Base-by-base conservation (phyloP, 306 rosid genomes). In the Gastrolobium villosum region DNA sequence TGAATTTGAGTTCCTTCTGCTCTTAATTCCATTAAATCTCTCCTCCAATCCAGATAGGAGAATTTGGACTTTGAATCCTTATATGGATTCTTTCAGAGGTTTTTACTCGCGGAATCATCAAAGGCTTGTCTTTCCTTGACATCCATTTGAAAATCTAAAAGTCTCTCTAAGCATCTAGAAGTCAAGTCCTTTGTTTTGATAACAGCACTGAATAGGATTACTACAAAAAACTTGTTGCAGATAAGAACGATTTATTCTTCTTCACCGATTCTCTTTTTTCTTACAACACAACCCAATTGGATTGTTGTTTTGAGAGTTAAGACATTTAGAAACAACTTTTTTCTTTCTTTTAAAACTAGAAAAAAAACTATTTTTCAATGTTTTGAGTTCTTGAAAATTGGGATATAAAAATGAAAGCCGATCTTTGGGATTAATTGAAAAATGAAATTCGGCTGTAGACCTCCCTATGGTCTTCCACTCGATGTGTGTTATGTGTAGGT, bases 101-200 rank as follows among this genome's bases (percentile, higher is more conserved):
- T 8, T 39, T 41, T 8, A 41, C n/a, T 39, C 36, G 2, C 7
- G 10, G 10, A 41, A 10, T 28, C 36, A 41, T 41, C 4, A 5
- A 7, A 63, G 13, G 32, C 69, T 3, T 63, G 6, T 63, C 49
- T 40, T 63, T 63, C 70, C 49, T 64, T 40, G 49, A 64, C 35
- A 41, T 39, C 52, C 15, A 65, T 65, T 65, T 65, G 70, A 6
- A 66, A 44, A 26, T 28, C 40, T 31, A 26, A 39, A 44, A 44
- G 9, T 37, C 34, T 32, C 36, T 44, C 72, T 65, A 1, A 20
- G 52, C 72, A 30, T 44, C 55, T 44, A 66, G 44, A 11, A 59
- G 3, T 66, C 55, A 44, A 28, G 10, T 13, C 55, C 26, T 59
- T 44, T 31, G 10, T 26, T 43, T 43, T 9, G 44, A 41, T 15